Percentiles rank a stretch among this genome's conserved stretches.
Conservation (phyloP, 257 asterid genomes). For the Handroanthus guayacan region DNA sequence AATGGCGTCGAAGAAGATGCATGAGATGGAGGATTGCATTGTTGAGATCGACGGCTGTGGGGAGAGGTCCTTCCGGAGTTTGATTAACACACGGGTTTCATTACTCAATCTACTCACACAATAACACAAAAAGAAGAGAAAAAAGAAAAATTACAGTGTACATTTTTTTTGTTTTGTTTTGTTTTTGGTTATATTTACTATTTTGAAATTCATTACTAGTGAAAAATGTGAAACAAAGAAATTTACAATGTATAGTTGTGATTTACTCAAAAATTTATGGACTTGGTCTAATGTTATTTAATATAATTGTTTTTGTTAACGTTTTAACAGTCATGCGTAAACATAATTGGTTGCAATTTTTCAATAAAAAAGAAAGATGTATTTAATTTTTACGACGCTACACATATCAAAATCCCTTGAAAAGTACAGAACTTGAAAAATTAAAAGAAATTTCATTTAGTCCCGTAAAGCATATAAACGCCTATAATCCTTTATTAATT, state of each 20-base stretch:
- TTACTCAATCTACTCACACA: constrained; percentile 80
- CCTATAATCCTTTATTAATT: too few species aligned
- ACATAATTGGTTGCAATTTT: too few species aligned
- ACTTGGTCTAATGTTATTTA: neutral
- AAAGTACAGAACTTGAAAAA: too few species aligned
- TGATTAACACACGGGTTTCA: constrained; percentile 80
- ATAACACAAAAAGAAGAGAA: neutral
- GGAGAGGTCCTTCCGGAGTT: constrained; percentile 74
- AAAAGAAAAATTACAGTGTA: constrained; percentile 17
- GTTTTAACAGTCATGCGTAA: too few species aligned
- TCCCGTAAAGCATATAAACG: too few species aligned
- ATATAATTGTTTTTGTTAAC: too few species aligned
- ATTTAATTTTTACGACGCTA: too few species aligned
- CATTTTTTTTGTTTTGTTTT: neutral
- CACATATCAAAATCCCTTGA: too few species aligned
- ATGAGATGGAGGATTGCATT: constrained; percentile 64
- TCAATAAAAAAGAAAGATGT: too few species aligned
- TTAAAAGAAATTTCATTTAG: too few species aligned
- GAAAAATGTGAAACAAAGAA: neutral
- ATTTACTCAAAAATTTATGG: neutral
- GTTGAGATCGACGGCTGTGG: constrained; percentile 67
- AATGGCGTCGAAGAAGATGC: constrained; percentile 59
- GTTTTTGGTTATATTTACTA: neutral
- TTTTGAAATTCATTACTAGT: constrained; percentile 24
- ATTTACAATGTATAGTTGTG: constrained; percentile 32